Percentiles rank a stretch among this genome's conserved stretches.
phyloP scores from a whole-genome alignment of 2,329 filamentous ascomycete species.

The Zymoseptoria pseudotritici region DNA sequence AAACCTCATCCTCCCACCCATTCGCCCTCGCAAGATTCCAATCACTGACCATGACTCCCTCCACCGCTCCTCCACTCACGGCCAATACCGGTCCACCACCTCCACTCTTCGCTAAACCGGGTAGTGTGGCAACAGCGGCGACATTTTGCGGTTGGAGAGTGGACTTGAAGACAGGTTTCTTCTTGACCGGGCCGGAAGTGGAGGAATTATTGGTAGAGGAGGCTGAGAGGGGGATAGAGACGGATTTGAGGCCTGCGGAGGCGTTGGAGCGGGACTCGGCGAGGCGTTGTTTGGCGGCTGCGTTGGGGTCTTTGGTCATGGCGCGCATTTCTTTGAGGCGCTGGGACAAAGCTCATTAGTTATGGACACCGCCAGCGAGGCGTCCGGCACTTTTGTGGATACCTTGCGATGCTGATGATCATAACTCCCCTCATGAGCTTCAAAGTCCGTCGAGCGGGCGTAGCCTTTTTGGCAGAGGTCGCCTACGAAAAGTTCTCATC shows the following conservation, averaged over 20 bases:
- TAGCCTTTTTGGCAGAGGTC: constrained; percentile 90
- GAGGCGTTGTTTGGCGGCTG: constrained; percentile 57
- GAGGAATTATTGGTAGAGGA: not conserved
- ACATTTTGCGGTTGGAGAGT: constrained; percentile 22
- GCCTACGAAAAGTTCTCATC: constrained; percentile 34
- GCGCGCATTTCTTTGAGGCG: constrained; percentile 82
- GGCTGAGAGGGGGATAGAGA: constrained; percentile 29
- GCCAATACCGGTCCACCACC: not conserved
- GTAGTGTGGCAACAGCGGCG: not conserved
- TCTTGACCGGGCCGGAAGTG: constrained; percentile 12
- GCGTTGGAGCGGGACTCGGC: constrained; percentile 52
- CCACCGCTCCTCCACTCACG: not conserved
- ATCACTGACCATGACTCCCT: not conserved
- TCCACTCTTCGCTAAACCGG: not conserved
- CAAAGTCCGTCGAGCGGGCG: constrained; percentile 89
- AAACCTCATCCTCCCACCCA: constrained; percentile 7
- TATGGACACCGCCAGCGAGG: too few species aligned
- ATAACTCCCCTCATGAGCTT: constrained; percentile 87
- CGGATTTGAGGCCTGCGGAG: constrained; percentile 54
- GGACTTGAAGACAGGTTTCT: constrained; percentile 27
- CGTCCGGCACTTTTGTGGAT: too few species aligned
- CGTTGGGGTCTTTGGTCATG: constrained; percentile 65
- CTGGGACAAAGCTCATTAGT: too few species aligned
- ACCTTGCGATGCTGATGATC: constrained; percentile 87
- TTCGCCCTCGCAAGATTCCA: constrained; percentile 5